phyloP scores from a whole-genome alignment of 441 rosid species.

The Sinapis alba region DNA sequence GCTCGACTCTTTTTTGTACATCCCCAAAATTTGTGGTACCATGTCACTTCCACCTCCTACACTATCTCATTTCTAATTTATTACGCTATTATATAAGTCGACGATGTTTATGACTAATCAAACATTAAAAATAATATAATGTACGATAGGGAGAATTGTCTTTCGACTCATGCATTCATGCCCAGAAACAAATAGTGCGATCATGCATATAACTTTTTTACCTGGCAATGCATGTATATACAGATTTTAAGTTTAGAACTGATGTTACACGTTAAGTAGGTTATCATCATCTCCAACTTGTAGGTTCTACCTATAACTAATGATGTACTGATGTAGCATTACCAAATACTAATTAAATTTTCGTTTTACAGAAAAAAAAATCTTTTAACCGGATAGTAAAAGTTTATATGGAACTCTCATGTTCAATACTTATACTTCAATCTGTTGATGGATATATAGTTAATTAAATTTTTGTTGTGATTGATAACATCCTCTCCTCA shows the following conservation, averaged over 20 bases:
- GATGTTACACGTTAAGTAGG: not conserved
- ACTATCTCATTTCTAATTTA: conserved; percentile 27
- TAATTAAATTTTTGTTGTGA: not conserved
- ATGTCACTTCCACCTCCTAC: conserved; percentile 48
- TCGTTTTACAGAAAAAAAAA: not conserved
- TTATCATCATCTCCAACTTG: conserved; percentile 18
- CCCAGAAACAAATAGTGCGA: not conserved
- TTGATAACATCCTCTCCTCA: not conserved
- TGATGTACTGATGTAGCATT: not conserved
- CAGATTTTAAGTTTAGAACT: not conserved
- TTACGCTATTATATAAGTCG: conserved; percentile 29
- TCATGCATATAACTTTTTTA: conserved; percentile 3
- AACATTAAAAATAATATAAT: not conserved
- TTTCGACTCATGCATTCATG: conserved; percentile 17
- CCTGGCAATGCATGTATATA: not conserved
- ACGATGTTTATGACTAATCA: conserved; percentile 21
- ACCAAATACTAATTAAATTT: not conserved
- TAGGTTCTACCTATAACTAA: not conserved
- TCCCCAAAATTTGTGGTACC: conserved; percentile 44
- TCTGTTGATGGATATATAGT: not conserved
- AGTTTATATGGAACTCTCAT: not conserved
- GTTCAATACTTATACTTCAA: not conserved
- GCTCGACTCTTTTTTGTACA: conserved; percentile 37
- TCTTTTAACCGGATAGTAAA: not conserved
- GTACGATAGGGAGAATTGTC: conserved; percentile 9